These are phyloP conservation scores for Capsicum baccatum DNA, from an alignment of 257 asterid species.

Conservation along the genomic window DNA sequence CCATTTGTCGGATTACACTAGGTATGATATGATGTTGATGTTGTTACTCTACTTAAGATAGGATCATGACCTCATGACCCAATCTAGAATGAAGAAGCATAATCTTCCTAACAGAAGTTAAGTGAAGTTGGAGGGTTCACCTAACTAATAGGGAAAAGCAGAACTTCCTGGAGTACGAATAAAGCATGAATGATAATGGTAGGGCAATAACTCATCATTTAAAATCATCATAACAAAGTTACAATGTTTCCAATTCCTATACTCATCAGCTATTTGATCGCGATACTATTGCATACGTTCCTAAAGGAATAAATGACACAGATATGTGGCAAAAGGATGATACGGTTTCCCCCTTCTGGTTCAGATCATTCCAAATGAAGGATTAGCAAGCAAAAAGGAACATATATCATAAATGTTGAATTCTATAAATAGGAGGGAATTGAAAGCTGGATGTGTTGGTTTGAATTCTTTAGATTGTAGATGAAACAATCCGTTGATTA, in stretches of 20 bases:
- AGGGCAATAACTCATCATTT: background rate
- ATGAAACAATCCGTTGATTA: background rate
- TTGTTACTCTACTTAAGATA: background rate
- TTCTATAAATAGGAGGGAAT: background rate
- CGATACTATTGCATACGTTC: conserved; percentile 1
- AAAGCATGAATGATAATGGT: conserved; percentile 7
- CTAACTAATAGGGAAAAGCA: background rate
- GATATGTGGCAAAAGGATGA: background rate
- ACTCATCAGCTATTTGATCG: background rate
- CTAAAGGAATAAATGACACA: background rate
- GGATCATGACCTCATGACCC: background rate
- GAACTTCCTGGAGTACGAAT: background rate
- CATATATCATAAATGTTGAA: background rate
- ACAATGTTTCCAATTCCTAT: background rate
- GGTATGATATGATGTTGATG: too few species aligned
- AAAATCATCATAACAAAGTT: background rate
- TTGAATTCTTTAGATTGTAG: background rate
- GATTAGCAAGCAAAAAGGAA: background rate
- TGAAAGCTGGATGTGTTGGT: background rate
- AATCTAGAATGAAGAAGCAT: background rate
- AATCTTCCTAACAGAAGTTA: background rate
- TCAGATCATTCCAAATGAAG: background rate
- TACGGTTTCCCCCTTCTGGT: background rate
- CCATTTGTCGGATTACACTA: too few species aligned
- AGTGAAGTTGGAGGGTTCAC: conserved; percentile 1